A percentile compares a stretch with the other conserved stretches of the same genome.
Conservation (phyloP, 345 rosid species). For the Acer yangbiense region DNA sequence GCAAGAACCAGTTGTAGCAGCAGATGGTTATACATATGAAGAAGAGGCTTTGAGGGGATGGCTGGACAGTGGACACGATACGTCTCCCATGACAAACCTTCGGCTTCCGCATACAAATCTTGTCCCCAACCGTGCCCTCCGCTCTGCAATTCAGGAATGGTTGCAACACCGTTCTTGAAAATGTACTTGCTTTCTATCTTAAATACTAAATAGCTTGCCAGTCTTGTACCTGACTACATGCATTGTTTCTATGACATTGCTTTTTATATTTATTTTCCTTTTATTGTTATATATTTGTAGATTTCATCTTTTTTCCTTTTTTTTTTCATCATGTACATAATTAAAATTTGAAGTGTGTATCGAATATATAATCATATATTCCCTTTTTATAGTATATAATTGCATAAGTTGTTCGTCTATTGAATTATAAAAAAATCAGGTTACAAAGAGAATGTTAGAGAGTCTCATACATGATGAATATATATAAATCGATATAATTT, state of each 20-base stretch:
- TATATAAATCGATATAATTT: too few species aligned
- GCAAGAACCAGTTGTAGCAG: conserved; percentile 79
- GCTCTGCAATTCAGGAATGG: conserved; percentile 78
- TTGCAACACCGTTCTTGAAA: conserved; percentile 30
- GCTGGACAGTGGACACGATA: conserved; percentile 66
- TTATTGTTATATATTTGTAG: background rate
- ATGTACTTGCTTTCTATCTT: background rate
- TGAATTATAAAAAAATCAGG: too few species aligned
- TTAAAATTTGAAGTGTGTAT: background rate
- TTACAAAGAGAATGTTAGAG: too few species aligned
- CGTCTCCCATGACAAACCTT: conserved; percentile 68
- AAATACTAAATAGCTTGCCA: background rate
- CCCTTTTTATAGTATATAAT: background rate
- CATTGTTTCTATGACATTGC: background rate
- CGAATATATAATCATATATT: too few species aligned
- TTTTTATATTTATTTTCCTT: background rate
- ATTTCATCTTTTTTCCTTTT: background rate
- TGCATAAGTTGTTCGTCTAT: too few species aligned
- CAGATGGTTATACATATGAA: conserved; percentile 84
- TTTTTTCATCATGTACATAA: background rate
- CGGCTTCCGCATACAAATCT: conserved; percentile 55
- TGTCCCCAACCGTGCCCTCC: conserved; percentile 66
- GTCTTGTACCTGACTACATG: background rate
- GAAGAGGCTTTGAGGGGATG: conserved; percentile 61
- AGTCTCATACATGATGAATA: too few species aligned